Conservation (phyloP, 2,329 filamentous ascomycete species). For the Penicillium sp. region DNA sequence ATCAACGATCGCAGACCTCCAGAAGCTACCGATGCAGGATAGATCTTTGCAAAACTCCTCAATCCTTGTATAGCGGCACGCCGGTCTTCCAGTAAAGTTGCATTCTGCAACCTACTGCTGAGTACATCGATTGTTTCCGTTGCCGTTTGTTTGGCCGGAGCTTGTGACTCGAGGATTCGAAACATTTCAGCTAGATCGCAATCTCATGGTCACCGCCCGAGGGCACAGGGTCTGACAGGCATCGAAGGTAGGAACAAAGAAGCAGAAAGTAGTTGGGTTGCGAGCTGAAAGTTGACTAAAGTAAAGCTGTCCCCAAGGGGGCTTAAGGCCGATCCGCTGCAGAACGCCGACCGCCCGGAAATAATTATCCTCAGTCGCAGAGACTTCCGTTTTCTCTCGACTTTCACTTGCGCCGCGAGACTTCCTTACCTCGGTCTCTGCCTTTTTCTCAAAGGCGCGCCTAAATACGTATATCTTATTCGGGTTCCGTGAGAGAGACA, state of each 20-base stretch:
- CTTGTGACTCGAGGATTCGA: constrained; percentile 61
- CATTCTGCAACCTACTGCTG: constrained; percentile 78
- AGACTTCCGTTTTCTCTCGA: constrained; percentile 13
- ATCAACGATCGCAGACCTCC: constrained; percentile 87
- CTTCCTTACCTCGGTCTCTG: background rate
- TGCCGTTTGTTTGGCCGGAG: constrained; percentile 92
- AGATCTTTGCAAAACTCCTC: constrained; percentile 92
- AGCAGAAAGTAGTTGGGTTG: constrained; percentile 4
- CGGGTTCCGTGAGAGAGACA: background rate
- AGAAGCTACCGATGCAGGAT: constrained; percentile 90
- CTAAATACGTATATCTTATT: background rate
- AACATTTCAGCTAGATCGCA: constrained; percentile 43
- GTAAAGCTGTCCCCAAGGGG: constrained; percentile 21
- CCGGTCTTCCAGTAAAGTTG: constrained; percentile 88
- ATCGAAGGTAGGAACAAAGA: constrained; percentile 23
- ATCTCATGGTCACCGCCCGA: constrained; percentile 40
- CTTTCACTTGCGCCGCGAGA: constrained; percentile 14
- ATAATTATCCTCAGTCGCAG: constrained; percentile 18
- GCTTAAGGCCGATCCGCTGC: constrained; percentile 12
- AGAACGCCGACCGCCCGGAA: constrained; percentile 20
- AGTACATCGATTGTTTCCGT: constrained; percentile 89
- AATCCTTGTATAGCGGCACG: constrained; percentile 88
- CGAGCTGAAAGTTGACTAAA: constrained; percentile 3
- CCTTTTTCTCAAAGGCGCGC: background rate
- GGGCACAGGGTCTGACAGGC: constrained; percentile 24